Base-by-base conservation (phyloP, 1,284 basidiomycete genomes). In the Irpex lacteus region DNA sequence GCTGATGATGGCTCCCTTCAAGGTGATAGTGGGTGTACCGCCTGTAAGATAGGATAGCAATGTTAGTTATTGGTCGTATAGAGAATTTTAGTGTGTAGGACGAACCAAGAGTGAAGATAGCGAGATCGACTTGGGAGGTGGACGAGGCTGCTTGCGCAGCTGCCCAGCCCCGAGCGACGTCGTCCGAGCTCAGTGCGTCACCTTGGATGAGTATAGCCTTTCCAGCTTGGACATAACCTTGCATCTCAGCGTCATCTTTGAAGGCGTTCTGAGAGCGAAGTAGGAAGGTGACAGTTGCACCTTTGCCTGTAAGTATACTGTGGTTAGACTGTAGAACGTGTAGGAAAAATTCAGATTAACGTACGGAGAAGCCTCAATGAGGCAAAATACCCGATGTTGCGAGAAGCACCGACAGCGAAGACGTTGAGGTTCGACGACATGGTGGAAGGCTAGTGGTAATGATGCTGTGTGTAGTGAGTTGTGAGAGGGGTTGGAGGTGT, bases 41-140 rank as follows among this genome's bases (percentile, higher is more conserved):
- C 40, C 40, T 47, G 2, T n/a, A 15, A 2, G 4, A n/a, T 6
- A 34, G 32, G 65, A 70, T n/a, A 79, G 80, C 44, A 79, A 83
- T 82, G 62, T 70, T 18, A 8, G 53, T 44, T 7, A 52, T 63
- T 32, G 50, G 53, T 13, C 53, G n/a, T 50, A n/a, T 21, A 53
- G 18, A 59, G 18, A 61, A 34, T 26, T 26, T 21, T 34, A 63
- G 19, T 40, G 11, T 7, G 54, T 15, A 72, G 53, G 8, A 72
- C 80, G 63, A 62, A 83, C 83, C 85, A 62, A 87, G 76, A 34
- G 82, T 78, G 74, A 82, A 86, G 8, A 86, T 69, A 9, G 85
- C 70, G 9, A 80, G 47, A 66, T 86, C 82, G 34, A 86, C 73
- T 26, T 59, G 65, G 26, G 71, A 71, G 36, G 56, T 11, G 6